phyloP scores from a whole-genome alignment of 2,329 filamentous ascomycete species.

The Calonectria crousiana region DNA sequence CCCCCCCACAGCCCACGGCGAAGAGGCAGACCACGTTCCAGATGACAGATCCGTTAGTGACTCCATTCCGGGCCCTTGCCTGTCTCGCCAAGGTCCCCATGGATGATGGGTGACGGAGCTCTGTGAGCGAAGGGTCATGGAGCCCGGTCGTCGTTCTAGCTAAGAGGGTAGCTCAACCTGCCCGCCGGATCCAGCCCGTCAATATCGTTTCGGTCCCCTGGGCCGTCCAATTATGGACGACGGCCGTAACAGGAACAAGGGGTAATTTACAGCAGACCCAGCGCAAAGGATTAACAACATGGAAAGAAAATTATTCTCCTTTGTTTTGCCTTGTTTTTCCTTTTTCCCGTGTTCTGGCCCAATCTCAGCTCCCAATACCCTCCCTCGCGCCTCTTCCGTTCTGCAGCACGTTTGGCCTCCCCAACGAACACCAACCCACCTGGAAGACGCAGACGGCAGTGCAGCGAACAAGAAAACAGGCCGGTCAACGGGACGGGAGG shows the following conservation, averaged over 20 bases:
- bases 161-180: slow-evolving; percentile 45
- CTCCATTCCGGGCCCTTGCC: slow-evolving; percentile 41
- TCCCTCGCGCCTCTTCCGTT: background rate
- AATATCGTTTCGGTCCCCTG: slow-evolving; percentile 40
- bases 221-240: slow-evolving; percentile 38
- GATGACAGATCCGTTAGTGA: slow-evolving; percentile 43
- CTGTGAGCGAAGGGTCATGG: slow-evolving; percentile 14
- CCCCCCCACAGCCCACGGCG: slow-evolving; percentile 14
- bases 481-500: slow-evolving; percentile 44
- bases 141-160: slow-evolving; percentile 35
- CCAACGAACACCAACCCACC: slow-evolving; percentile 3
- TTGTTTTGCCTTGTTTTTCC: background rate
- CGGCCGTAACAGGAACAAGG: slow-evolving; percentile 32
- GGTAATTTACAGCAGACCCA: slow-evolving; percentile 26
- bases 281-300: slow-evolving; percentile 25
- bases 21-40: slow-evolving; percentile 32
- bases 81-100: slow-evolving; percentile 36
- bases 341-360: background rate
- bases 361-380: background rate
- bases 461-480: slow-evolving; percentile 27
- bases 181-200: slow-evolving; percentile 46
- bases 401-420: background rate
- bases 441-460: background rate
- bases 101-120: slow-evolving; percentile 31
- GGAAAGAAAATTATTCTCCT: slow-evolving; percentile 20